phyloP scores from a whole-genome alignment of 257 asterid species.

The Capsicum pubescens region DNA sequence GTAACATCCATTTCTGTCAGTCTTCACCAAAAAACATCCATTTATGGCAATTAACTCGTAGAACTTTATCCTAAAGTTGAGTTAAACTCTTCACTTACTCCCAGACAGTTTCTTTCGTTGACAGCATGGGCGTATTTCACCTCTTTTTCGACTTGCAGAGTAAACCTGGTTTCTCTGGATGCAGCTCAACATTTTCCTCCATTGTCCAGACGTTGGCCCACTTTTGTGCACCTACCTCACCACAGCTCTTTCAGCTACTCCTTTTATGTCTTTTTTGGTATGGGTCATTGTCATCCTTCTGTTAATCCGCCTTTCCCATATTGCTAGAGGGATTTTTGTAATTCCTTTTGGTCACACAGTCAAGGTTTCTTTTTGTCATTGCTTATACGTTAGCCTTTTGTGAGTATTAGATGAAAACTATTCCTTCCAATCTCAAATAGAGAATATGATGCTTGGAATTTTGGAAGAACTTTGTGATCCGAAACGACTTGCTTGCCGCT shows the following conservation, averaged over 20 bases:
- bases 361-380: not conserved
- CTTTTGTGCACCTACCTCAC: conserved; percentile 1
- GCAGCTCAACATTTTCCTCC: too few species aligned
- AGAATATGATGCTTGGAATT: not conserved
- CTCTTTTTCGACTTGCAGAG: not conserved
- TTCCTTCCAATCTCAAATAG: not conserved
- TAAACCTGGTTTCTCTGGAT: not conserved
- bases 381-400: not conserved
- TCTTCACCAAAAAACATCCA: not conserved
- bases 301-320: not conserved
- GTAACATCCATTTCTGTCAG: not conserved
- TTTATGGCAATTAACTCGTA: not conserved
- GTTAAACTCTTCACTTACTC: not conserved
- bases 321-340: not conserved
- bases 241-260: not conserved
- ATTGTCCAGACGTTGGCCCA: not conserved
- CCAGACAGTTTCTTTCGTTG: not conserved
- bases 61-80: not conserved
- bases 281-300: not conserved
- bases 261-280: not conserved
- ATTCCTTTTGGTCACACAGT: not conserved
- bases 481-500: not conserved
- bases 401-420: not conserved
- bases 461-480: not conserved
- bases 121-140: not conserved